phyloP scores from a whole-genome alignment of 2,329 filamentous ascomycete genomes.

The Penicillium griseofulvum region DNA sequence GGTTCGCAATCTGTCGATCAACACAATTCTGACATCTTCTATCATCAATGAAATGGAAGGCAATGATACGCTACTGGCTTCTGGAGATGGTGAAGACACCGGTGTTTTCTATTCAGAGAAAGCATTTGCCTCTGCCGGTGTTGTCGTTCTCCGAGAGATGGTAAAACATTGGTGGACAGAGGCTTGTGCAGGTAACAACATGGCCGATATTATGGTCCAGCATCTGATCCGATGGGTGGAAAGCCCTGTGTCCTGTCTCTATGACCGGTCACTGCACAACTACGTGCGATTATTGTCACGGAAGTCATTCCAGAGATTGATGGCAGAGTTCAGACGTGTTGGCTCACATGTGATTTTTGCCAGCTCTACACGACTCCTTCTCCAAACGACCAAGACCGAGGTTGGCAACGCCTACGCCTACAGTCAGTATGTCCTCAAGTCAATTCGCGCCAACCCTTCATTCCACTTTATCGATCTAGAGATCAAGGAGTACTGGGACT shows the following conservation, averaged over 20 bases:
- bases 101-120: slow-evolving; percentile 79
- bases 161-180: slow-evolving; percentile 98
- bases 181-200: slow-evolving; percentile 81
- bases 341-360: slow-evolving; percentile 96
- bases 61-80: slow-evolving; percentile 80
- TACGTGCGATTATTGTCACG: slow-evolving; percentile 99
- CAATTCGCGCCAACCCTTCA: slow-evolving; percentile 88
- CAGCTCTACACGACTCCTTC: slow-evolving; percentile 78
- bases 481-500: slow-evolving; percentile 99
- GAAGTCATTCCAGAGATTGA: slow-evolving; percentile 94
- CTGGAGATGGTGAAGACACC: slow-evolving; percentile 62
- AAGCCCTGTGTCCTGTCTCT: slow-evolving; percentile 87
- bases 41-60: slow-evolving; percentile 96
- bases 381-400: slow-evolving; percentile 95
- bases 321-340: slow-evolving; percentile 93
- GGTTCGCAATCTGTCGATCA: slow-evolving; percentile 91
- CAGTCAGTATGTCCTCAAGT: slow-evolving; percentile 95
- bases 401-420: slow-evolving; percentile 97
- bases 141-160: slow-evolving; percentile 92
- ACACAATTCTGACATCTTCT: slow-evolving; percentile 94
- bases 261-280: slow-evolving; percentile 89
- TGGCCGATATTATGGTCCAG: slow-evolving; percentile 97
- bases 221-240: slow-evolving; percentile 97
- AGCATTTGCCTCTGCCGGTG: slow-evolving; percentile 87
- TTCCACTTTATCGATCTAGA: slow-evolving; percentile 98